Conservation (phyloP, 1,284 basidiomycete species). For the Gomphus bonarii region DNA sequence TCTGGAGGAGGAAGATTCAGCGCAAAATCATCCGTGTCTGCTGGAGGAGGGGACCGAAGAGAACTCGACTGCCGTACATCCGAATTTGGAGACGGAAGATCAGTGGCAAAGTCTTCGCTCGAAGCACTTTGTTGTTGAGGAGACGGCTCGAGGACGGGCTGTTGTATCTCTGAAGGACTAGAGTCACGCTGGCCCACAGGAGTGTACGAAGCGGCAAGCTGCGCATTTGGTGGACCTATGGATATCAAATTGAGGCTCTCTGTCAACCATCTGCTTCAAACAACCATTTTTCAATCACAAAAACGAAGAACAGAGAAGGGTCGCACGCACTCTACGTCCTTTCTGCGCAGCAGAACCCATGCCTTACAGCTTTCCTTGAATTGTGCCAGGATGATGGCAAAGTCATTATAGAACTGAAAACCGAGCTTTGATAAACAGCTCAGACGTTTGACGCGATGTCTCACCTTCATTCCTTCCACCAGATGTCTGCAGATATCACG, state of each 20-base stretch:
- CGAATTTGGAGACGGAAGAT: conserved; percentile 37
- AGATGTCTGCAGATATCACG: conserved; percentile 78
- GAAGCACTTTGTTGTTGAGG: neutral
- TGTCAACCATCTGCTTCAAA: conserved; percentile 2
- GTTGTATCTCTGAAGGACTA: neutral
- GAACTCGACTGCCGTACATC: conserved; percentile 31
- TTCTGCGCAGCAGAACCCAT: conserved; percentile 62
- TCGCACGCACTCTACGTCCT: conserved; percentile 38
- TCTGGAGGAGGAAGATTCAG: conserved; percentile 34
- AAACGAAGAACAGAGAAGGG: conserved; percentile 14
- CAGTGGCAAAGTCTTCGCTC: conserved; percentile 15
- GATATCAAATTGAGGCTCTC: neutral
- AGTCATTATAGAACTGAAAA: conserved; percentile 73
- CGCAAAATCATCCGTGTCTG: conserved; percentile 12
- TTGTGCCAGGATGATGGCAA: conserved; percentile 57
- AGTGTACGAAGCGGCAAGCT: neutral
- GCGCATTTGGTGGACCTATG: neutral
- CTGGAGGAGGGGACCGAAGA: conserved; percentile 5
- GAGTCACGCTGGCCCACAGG: neutral
- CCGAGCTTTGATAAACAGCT: neutral
- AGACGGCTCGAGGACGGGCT: neutral
- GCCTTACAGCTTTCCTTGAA: conserved; percentile 70
- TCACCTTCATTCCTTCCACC: conserved; percentile 79
- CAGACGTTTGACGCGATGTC: conserved; percentile 8
- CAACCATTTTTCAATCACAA: neutral